Evolutionary conservation across 2,329 filamentous ascomycete genomes (phyloP), one percentile per base, ranked within the genome.

Genomic region (Zasmidium angulare): DNA sequence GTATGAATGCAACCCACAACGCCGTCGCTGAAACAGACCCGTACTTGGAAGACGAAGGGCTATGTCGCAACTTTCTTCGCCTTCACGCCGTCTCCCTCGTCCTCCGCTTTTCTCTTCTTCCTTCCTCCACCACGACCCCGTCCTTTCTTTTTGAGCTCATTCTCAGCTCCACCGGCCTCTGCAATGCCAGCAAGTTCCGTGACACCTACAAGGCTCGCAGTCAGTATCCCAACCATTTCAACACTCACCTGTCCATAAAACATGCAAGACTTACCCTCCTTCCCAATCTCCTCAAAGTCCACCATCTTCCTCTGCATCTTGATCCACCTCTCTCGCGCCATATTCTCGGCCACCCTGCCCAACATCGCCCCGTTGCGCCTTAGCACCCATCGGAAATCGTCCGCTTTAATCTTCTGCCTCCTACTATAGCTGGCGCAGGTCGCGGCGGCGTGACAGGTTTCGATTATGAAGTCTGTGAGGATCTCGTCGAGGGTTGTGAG

Each of bases 381-480:
- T 67, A 98, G 85, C 43, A 92, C 91, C 76, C 96, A 99, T 71
- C 96, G 92, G 78, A 99, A 96, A 76, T 99, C 95, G 71, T 97
- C 93, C 70, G 96, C 90, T 76, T 99, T 99, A 78, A 99, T 92
- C 78, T 99, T 99, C 70, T 96, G 91, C 1, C 95, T 89, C 0
- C 92, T 89, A 1, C 90, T 87, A 76, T 96, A 91, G 74, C 90
- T 87, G 0, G 95, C 95, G 55, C 89, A 88, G 48, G 90, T 86
- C 3, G 92, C 91, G 2, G 95, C 93, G 72, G 91, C 89, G 79
- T 96, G 95, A 77, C 90, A 93, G 56, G 95, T 88, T 74, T 95
- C 91, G 73, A 96, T 91, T 74, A 98, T 91, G 81, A 96, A 97
- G 79, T 98, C 95, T 63, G 93, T 96, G 62, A 96, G 86, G 68